Evolutionary conservation across 2,329 filamentous ascomycete genomes (phyloP).

Genomic region (Microcyclospora tardicrescens): DNA sequence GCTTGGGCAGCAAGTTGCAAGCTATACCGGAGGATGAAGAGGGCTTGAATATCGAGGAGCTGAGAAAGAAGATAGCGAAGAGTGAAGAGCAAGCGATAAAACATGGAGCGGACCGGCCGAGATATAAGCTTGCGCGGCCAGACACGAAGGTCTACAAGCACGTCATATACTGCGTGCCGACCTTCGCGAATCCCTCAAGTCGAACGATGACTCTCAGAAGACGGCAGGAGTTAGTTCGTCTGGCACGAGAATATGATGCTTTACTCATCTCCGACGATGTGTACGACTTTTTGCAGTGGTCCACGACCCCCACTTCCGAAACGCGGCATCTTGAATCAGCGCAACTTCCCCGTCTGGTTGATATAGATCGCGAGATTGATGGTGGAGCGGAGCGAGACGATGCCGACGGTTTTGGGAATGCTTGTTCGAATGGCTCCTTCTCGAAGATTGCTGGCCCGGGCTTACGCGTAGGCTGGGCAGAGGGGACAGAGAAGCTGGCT

Average conservation of each 20-base stretch:
- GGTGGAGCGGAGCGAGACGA: conserved; percentile 36
- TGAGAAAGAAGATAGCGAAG: conserved; percentile 39
- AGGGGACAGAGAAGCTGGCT: conserved; percentile 52
- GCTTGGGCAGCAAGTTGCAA: conserved; percentile 50
- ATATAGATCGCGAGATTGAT: conserved; percentile 59
- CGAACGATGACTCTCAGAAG: conserved; percentile 63
- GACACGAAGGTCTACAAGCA: conserved; percentile 66
- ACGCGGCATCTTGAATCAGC: conserved; percentile 16
- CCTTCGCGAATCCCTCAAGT: conserved; percentile 78
- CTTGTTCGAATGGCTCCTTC: conserved; percentile 77
- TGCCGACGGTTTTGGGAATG: conserved; percentile 59
- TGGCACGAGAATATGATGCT: conserved; percentile 68
- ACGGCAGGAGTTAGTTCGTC: conserved; percentile 54
- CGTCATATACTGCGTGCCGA: conserved; percentile 77
- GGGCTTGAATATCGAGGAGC: conserved; percentile 55
- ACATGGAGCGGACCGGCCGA: conserved; percentile 10
- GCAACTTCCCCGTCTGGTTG: conserved; percentile 57
- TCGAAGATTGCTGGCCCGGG: conserved; percentile 79
- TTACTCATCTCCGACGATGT: conserved; percentile 85
- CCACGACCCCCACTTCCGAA: conserved; percentile 21
- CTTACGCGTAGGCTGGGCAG: conserved; percentile 75
- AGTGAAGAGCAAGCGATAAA: conserved; percentile 31
- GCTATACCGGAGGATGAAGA: conserved; percentile 66
- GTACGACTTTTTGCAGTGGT: conserved; percentile 86
- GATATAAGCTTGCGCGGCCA: conserved; percentile 42